Evolutionary conservation across 371 early-diverging fungal species (phyloP), one percentile per base, ranked within the genome.

Genomic region (Saksenaea oblongispora): DNA sequence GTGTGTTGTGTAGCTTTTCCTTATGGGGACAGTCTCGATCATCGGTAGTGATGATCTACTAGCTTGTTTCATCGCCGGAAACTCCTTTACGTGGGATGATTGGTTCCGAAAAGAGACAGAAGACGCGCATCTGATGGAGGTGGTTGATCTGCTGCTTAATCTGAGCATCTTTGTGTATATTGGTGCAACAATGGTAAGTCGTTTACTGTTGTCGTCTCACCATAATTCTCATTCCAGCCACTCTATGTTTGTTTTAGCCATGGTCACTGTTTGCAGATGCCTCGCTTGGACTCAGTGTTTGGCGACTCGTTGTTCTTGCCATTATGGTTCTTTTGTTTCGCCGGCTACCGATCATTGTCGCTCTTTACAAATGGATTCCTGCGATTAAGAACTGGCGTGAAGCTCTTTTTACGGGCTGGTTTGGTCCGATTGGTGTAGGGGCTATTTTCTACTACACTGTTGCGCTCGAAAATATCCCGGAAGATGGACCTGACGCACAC

Each of bases 371-470:
- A 24, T 72, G 78, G 10, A 89, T 95, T n/a, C 91, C 91, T 1
- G 86, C 88, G 1, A 70, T 97, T 15, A 66, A 72, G 4, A 88
- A 70, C 5, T 80, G 69, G 58, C 82, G 85, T n/a, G 94, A 97
- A 63, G 94, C 92, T 0, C 66, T 92, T 1, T 96, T 96, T 77
- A 87, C 93, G 1, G 98, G 98, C 0, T 97, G 94, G 93, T 98
- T 96, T 74, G 98, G 97, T 0, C 98, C 98, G 1, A 91, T 98
- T 22, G 98, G 97, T 11, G 78, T 85, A 1, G 85, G 90, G 0
- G 95, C 97, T 0, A 66, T 97, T 0, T 97, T 85, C 63, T 91
- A 89, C 67, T 79, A 87, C 34, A 76, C 80, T 34, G 76, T 86
- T 26, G 85, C 89, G 0, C 67, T 82, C 13, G 73, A 73, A 26